Conservation (phyloP, 345 rosid species). For the Hirschfeldia incana region DNA sequence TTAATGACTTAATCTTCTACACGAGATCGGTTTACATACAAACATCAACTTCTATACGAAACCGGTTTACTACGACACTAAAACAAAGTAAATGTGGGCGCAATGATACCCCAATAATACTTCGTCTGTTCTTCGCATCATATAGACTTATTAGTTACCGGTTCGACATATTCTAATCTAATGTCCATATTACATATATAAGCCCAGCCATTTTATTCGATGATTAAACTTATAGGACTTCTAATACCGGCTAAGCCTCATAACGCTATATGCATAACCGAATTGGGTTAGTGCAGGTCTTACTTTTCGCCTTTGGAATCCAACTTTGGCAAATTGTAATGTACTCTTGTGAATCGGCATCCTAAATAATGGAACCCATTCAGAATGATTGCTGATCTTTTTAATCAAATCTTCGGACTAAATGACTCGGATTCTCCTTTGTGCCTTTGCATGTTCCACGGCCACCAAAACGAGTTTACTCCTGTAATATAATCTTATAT, state of each 20-base stretch:
- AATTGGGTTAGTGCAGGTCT: background rate
- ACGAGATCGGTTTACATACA: background rate
- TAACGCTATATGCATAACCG: background rate
- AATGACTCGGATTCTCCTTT: slow-evolving; percentile 23
- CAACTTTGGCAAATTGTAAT: slow-evolving; percentile 4
- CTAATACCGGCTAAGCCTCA: background rate
- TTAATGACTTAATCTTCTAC: background rate
- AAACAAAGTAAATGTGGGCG: background rate
- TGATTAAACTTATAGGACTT: background rate
- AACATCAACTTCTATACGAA: background rate
- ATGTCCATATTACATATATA: background rate
- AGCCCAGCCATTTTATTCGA: background rate
- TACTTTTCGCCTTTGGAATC: background rate
- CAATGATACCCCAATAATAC: background rate
- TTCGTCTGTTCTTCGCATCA: background rate
- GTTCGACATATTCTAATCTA: background rate
- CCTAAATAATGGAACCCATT: slow-evolving; percentile 3
- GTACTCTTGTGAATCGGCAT: slow-evolving; percentile 12
- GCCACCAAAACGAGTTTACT: background rate
- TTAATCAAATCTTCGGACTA: background rate
- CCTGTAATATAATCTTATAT: background rate
- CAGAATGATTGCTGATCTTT: background rate
- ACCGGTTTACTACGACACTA: background rate
- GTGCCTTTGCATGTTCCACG: slow-evolving; percentile 23
- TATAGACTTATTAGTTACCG: background rate